Conservation (phyloP, 2,329 filamentous ascomycete genomes). For the Gyromitra esculenta region DNA sequence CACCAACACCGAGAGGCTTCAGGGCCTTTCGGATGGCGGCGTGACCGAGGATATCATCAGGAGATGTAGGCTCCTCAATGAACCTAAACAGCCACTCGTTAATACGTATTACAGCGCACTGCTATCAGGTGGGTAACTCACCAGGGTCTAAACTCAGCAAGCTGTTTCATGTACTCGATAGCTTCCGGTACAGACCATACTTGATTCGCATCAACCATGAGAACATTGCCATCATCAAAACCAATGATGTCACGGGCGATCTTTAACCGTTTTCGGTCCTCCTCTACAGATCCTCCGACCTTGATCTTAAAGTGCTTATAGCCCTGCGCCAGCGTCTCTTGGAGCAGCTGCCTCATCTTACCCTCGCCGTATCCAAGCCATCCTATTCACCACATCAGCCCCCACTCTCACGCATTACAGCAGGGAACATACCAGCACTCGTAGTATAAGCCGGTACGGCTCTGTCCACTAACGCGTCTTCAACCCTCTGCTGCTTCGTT, state of each 20-base stretch:
- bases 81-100: slow-evolving; percentile 70
- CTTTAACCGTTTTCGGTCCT: slow-evolving; percentile 74
- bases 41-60: slow-evolving; percentile 89
- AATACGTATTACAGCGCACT: background rate
- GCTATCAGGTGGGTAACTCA: slow-evolving; percentile 34
- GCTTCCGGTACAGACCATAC: slow-evolving; percentile 91
- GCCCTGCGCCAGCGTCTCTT: slow-evolving; percentile 78
- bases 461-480: slow-evolving; percentile 75
- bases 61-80: slow-evolving; percentile 92
- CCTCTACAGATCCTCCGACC: slow-evolving; percentile 77
- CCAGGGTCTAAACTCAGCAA: slow-evolving; percentile 79
- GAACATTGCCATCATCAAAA: slow-evolving; percentile 82
- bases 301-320: slow-evolving; percentile 93
- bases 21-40: slow-evolving; percentile 84
- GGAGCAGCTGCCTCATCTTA: slow-evolving; percentile 79
- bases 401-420: background rate
- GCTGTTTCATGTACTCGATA: slow-evolving; percentile 83
- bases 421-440: slow-evolving; percentile 67
- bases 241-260: slow-evolving; percentile 80
- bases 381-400: slow-evolving; percentile 59
- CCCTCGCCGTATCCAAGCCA: slow-evolving; percentile 92
- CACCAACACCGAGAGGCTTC: slow-evolving; percentile 77
- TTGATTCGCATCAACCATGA: slow-evolving; percentile 96
- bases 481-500: slow-evolving; percentile 75
- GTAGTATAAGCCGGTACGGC: slow-evolving; percentile 93